A percentile compares a stretch with the other conserved stretches of the same genome.
Evolutionary conservation across 257 asterid species (phyloP).

Genomic region (Solanum ossicruentum): DNA sequence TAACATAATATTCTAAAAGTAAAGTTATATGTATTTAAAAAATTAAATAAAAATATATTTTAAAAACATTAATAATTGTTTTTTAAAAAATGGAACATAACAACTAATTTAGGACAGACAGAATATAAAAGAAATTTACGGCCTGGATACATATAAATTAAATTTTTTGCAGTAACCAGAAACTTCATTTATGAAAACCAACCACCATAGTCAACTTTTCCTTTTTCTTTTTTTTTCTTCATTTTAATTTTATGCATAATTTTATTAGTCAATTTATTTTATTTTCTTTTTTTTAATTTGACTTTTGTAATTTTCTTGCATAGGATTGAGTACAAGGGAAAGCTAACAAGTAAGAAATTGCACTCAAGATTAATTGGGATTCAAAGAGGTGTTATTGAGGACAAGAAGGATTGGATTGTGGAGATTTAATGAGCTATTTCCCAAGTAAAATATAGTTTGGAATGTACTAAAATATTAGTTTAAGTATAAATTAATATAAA

Average conservation of each 20-base stretch:
- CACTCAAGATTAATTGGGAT: slow-evolving; percentile 29
- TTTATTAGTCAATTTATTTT: not conserved
- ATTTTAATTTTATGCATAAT: not conserved
- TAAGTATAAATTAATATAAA: no score
- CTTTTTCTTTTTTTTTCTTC: not conserved
- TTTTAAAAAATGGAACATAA: not conserved
- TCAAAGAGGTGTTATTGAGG: slow-evolving; percentile 47
- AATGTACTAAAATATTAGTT: not conserved
- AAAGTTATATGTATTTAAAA: not conserved
- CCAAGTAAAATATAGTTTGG: not conserved
- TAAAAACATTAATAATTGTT: not conserved
- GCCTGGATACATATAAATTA: no score
- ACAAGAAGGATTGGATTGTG: slow-evolving; percentile 51
- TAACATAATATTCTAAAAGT: no score
- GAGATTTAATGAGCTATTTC: slow-evolving; percentile 8
- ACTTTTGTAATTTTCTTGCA: not conserved
- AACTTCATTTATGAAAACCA: not conserved
- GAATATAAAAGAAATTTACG: no score
- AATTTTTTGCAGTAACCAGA: not conserved
- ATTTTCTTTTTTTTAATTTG: not conserved
- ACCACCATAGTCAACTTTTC: not conserved
- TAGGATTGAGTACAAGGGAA: slow-evolving; percentile 47
- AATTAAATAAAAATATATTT: not conserved
- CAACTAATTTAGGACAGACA: not conserved
- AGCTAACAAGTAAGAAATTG: slow-evolving; percentile 22